Base-by-base conservation (phyloP, 805 yeast species). In the Saccharomycopsis olivae region DNA sequence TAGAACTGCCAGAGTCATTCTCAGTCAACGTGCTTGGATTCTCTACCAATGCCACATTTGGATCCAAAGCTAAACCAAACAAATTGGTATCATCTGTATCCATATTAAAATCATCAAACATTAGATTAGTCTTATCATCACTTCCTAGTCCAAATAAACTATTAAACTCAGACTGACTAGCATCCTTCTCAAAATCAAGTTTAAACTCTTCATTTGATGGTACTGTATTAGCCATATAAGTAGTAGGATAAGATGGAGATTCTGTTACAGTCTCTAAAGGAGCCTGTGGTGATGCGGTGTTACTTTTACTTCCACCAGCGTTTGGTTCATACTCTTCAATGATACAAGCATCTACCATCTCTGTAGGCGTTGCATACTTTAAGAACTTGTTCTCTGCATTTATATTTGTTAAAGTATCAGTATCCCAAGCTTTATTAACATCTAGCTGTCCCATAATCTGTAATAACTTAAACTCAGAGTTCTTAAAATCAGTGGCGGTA, bases 301-400 rank as follows among this genome's bases (percentile, higher is more conserved):
- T 33, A 13, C 5, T 8, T 5, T 28, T 28, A 10, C 5, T 10
- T 28, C 6, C 9, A 30, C 6, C 20, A 15, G 21, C 35, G 3
- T 29, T 36, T 2, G 64, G 62, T 46, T 61, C 64, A 51, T 55
- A 55, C 9, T 53, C 57, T 40, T 73, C 77, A 51, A 69, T 71
- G 10, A 73, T 64, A 46, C 81, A 73, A 51, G 79, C 69, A 19
- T 74, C 73, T 2, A 76, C 72, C 33, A 76, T 65, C 49, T 77
- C 83, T 38, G 69, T 76, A 32, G 73, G 73, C 15, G 81, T 73
- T 9, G 70, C 61, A 49, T 75, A 77, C 32, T 64, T 55, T 29
- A 61, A 55, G 38, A 57, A 60, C 43, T 64, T 66, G 33, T 59
- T 61, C 47, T 68, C 73, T 10, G 63, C 54, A 27, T 61, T 52